Conservation (phyloP, 2,329 filamentous ascomycete species). For the Aureobasidium pullulans region DNA sequence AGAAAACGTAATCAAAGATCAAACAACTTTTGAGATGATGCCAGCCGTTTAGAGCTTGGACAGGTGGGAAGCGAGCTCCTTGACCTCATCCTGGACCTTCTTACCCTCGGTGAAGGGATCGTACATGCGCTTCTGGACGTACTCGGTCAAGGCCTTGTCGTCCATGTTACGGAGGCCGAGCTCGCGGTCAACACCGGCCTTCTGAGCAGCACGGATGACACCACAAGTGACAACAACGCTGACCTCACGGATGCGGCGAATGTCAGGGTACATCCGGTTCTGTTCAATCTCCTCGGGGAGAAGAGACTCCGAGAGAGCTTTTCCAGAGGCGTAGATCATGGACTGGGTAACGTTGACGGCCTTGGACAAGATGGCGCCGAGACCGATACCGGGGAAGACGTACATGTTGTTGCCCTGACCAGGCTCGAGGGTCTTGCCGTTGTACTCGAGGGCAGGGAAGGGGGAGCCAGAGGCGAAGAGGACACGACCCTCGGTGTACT, state of each 20-base stretch:
- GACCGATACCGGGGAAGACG: slow-evolving; percentile 92
- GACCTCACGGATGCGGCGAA: slow-evolving; percentile 86
- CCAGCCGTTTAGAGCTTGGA: slow-evolving; percentile 10
- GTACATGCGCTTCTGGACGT: slow-evolving; percentile 48
- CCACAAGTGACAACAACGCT: slow-evolving; percentile 79
- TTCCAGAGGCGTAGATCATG: slow-evolving; percentile 95
- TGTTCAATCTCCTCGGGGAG: slow-evolving; percentile 73
- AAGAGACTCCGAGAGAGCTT: slow-evolving; percentile 69
- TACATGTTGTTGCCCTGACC: slow-evolving; percentile 77
- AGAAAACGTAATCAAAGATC: neutral
- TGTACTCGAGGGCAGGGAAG: slow-evolving; percentile 58
- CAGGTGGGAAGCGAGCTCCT: slow-evolving; percentile 18
- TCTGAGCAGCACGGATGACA: slow-evolving; percentile 86
- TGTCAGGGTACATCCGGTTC: slow-evolving; percentile 83
- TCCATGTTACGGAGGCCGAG: slow-evolving; percentile 56
- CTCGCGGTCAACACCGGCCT: slow-evolving; percentile 56
- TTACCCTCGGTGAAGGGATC: slow-evolving; percentile 41
- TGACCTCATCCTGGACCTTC: slow-evolving; percentile 27
- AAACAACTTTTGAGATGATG: neutral
- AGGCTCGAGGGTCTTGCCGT: slow-evolving; percentile 40
- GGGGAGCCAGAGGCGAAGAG: slow-evolving; percentile 95
- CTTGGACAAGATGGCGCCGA: slow-evolving; percentile 88
- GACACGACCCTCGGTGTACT: slow-evolving; percentile 81
- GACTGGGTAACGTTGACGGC: slow-evolving; percentile 78
- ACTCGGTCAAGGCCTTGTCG: slow-evolving; percentile 64